Conservation (phyloP, 495 filamentous ascomycete genomes). For the Wilcoxina mikolae region DNA sequence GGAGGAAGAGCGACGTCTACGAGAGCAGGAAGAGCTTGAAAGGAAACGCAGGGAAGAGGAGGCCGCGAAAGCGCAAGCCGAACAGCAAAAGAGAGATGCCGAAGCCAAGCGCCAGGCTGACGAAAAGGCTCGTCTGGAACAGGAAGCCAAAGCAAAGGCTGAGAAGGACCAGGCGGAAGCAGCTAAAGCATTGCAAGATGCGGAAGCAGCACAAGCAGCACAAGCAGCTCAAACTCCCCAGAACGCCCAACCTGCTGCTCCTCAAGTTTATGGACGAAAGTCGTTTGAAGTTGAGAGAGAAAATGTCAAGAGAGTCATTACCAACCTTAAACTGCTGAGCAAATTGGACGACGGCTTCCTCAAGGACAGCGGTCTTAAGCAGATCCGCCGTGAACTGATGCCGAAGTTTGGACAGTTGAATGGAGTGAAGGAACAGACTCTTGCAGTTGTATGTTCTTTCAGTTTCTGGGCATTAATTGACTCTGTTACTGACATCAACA, state of each 20-base stretch:
- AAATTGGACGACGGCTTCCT: slow-evolving; percentile 16
- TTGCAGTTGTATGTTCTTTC: slow-evolving; percentile 18
- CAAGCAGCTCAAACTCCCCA: slow-evolving; percentile 1
- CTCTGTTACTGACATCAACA: not conserved
- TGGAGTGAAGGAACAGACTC: slow-evolving; percentile 24
- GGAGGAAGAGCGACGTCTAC: slow-evolving; percentile 16
- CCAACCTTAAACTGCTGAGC: slow-evolving; percentile 22
- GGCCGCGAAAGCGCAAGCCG: slow-evolving; percentile 15
- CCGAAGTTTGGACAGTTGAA: slow-evolving; percentile 28
- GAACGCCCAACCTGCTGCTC: not conserved
- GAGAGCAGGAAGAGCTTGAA: slow-evolving; percentile 21
- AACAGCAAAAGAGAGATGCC: slow-evolving; percentile 6
- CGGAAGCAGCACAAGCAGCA: slow-evolving; percentile 1
- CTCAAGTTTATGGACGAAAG: slow-evolving; percentile 21
- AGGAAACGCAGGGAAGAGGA: slow-evolving; percentile 14
- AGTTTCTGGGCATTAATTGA: not conserved
- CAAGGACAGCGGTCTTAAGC: slow-evolving; percentile 21
- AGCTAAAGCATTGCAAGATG: not conserved
- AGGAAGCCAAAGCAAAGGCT: slow-evolving; percentile 14
- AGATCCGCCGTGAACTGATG: slow-evolving; percentile 20
- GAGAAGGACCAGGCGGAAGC: slow-evolving; percentile 10
- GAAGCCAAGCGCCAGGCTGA: slow-evolving; percentile 13
- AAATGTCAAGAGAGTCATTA: slow-evolving; percentile 19
- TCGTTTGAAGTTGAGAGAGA: slow-evolving; percentile 11
- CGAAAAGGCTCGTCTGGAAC: slow-evolving; percentile 11